Base-by-base conservation (phyloP, 805 yeast genomes). In the Yamadazyma phyllophila region DNA sequence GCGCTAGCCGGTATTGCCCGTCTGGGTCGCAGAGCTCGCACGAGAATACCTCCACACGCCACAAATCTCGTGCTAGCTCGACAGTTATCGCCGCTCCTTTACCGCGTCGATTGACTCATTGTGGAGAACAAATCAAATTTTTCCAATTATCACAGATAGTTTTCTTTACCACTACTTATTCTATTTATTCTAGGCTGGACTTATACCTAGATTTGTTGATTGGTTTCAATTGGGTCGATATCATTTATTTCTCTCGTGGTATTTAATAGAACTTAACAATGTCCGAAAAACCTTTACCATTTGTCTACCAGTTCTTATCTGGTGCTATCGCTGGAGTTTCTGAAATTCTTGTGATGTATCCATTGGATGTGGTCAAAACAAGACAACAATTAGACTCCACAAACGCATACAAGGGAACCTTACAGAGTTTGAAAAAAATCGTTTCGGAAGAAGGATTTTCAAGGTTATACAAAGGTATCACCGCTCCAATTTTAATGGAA, bases 241-340 rank as follows among this genome's bases (percentile, higher is more conserved):
- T 15, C 17, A 32, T 35, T 35, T 20, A 16, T 35, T 26, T 37
- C 17, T 37, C 26, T 7, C 13, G 24, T n/a, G 31, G 31, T 29
- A 11, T 10, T 29, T 29, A 11, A 29, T 29, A 29, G 31, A 29
- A 11, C 11, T 30, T 14, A 27, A 41, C 24, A 26, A 51, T 51
- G 54, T 48, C 54, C 20, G 52, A 48, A 13, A 45, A 47, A 41
- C 52, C 55, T 29, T 66, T 92, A 57, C 97, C 98, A 31, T 94
- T 94, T 62, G 61, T 82, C 34, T 92, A 94, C 77, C 98, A 94
- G 68, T 94, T 94, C 65, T 74, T 76, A 51, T 83, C 89, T 49
- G 99, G 96, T 57, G 98, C 95, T 61, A 77, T 91, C 60, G 99
- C 99, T 51, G 99, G 99, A 54, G 90, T 94, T 51, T 88, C 97